Percentiles rank a stretch among this genome's conserved stretches.
Conservation (phyloP, 768 basidiomycete species). For the Vishniacozyma victoriae region DNA sequence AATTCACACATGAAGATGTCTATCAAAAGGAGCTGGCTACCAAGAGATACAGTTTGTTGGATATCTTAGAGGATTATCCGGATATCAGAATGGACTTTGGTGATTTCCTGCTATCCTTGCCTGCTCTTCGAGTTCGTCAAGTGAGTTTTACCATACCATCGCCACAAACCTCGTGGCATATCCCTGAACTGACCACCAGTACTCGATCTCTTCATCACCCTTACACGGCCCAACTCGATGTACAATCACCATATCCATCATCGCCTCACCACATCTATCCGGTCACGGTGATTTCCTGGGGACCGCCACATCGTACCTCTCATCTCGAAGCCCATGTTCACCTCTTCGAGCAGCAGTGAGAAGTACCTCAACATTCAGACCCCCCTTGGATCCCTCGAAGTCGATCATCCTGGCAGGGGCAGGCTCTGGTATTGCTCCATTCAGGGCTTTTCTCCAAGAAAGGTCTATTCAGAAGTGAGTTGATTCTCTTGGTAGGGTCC, state of each 20-base stretch:
- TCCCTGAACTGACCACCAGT: conserved; percentile 29
- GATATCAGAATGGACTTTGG: conserved; percentile 48
- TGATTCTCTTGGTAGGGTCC: not conserved
- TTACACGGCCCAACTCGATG: conserved; percentile 50
- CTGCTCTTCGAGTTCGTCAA: conserved; percentile 52
- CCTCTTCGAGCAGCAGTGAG: conserved; percentile 41
- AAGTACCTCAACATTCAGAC: conserved; percentile 51
- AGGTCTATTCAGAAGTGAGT: conserved; percentile 51
- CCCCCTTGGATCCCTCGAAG: conserved; percentile 48
- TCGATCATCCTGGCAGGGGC: conserved; percentile 53
- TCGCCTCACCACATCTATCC: not conserved
- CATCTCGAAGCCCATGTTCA: not conserved
- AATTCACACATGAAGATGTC: not conserved
- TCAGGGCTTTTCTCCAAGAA: conserved; percentile 56
- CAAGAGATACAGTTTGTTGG: conserved; percentile 37
- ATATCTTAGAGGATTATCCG: conserved; percentile 49
- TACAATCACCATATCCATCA: not conserved
- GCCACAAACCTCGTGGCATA: not conserved
- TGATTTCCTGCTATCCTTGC: conserved; percentile 50
- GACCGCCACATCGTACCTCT: not conserved
- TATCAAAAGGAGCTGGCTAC: not conserved
- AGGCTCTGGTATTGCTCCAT: conserved; percentile 53
- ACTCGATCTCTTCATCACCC: conserved; percentile 55
- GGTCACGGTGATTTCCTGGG: not conserved
- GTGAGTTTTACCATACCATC: conserved; percentile 3